These are phyloP conservation scores for Hordeum vulgare DNA, from an alignment of 176 grass and related monocot genomes.

Conservation along the genomic window MorexV3_pseudomolecules_assembly NC_058519.1:483636861-483637360, in stretches of 20 bases:
- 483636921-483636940: conserved; percentile 49
- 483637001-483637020: conserved; percentile 77
- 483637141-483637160: conserved; percentile 48
- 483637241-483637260: conserved; percentile 50
- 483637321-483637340: conserved; percentile 55
- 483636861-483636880: conserved; percentile 62
- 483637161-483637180: conserved; percentile 67
- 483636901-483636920: conserved; percentile 59
- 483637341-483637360: conserved; percentile 70
- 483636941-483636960: conserved; percentile 52
- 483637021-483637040: conserved; percentile 78
- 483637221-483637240: conserved; percentile 52
- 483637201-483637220: conserved; percentile 36
- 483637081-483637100: conserved; percentile 58
- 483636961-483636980: conserved; percentile 68
- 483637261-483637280: conserved; percentile 50
- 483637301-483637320: conserved; percentile 67
- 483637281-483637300: conserved; percentile 56
- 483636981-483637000: conserved; percentile 46
- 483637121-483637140: conserved; percentile 50
- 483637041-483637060: conserved; percentile 70
- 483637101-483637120: conserved; percentile 75
- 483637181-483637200: conserved; percentile 78
- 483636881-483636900: conserved; percentile 57
- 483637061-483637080: conserved; percentile 59